Conservation (phyloP, 2,329 filamentous ascomycete genomes). For the Aspergillus aculeatinus region DNA sequence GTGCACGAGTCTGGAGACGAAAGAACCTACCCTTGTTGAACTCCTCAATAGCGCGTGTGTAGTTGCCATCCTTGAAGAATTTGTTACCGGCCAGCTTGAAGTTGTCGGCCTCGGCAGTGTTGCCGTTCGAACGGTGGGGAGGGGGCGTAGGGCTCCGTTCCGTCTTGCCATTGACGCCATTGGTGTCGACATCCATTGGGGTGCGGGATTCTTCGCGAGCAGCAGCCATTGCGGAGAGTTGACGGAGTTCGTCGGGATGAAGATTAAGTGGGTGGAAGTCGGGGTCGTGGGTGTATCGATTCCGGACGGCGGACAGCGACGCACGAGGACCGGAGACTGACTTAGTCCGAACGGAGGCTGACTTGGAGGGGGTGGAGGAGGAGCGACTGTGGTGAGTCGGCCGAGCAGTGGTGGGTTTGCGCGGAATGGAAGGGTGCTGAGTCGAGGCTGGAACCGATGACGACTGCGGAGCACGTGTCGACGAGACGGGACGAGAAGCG, state of each 20-base stretch:
- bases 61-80: slow-evolving; percentile 94
- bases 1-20: neutral
- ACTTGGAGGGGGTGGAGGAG: slow-evolving; percentile 28
- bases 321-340: slow-evolving; percentile 14
- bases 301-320: slow-evolving; percentile 15
- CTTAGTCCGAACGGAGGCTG: slow-evolving; percentile 21
- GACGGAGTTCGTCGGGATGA: slow-evolving; percentile 81
- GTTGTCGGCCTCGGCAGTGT: slow-evolving; percentile 75
- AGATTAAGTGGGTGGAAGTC: slow-evolving; percentile 87
- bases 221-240: slow-evolving; percentile 62
- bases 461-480: neutral
- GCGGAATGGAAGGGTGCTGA: slow-evolving; percentile 10
- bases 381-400: slow-evolving; percentile 29
- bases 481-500: slow-evolving; percentile 11
- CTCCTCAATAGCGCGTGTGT: slow-evolving; percentile 80
- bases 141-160: slow-evolving; percentile 46
- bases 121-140: slow-evolving; percentile 51
- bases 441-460: neutral
- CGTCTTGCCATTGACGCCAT: slow-evolving; percentile 37
- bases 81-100: slow-evolving; percentile 95
- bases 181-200: slow-evolving; percentile 72
- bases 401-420: slow-evolving; percentile 25
- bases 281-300: slow-evolving; percentile 43
- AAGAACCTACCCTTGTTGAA: slow-evolving; percentile 80
- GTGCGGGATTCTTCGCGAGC: slow-evolving; percentile 47